Percentiles rank a stretch among this genome's conserved stretches.
These are phyloP conservation scores for Ophiostoma sp. DNA, from an alignment of 2,329 filamentous ascomycete genomes.

Conservation along the genomic window DNA sequence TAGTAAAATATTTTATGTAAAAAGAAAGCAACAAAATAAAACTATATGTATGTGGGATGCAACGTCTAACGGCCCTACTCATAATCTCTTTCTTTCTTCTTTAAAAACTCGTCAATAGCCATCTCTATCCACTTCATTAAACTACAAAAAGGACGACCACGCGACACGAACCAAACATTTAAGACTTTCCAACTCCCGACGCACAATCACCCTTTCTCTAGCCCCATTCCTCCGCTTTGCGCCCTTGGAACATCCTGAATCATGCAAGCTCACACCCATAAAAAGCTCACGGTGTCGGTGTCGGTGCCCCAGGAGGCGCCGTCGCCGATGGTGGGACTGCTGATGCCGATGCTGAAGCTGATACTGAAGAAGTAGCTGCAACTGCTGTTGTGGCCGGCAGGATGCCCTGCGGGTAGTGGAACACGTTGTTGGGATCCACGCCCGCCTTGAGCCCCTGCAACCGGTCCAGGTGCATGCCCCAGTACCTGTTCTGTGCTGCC, in stretches of 20 bases:
- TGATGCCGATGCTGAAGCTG: too few species aligned
- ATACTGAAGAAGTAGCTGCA: background rate
- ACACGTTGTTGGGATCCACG: conserved; percentile 43
- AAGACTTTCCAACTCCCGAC: background rate
- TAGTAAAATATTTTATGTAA: too few species aligned
- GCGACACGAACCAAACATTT: background rate
- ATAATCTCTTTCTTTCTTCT: too few species aligned
- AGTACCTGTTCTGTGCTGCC: conserved; percentile 41
- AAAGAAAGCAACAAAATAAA: background rate
- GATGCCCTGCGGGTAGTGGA: conserved; percentile 45
- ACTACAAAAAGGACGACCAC: background rate
- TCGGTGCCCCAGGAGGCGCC: background rate
- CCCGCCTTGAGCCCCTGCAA: conserved; percentile 40
- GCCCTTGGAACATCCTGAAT: background rate
- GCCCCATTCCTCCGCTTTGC: background rate
- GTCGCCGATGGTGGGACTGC: background rate
- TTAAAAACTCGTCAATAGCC: too few species aligned
- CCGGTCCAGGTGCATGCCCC: conserved; percentile 39
- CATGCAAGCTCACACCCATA: background rate
- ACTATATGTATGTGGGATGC: background rate
- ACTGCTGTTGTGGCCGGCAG: conserved; percentile 28
- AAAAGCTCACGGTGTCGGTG: too few species aligned
- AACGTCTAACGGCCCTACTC: background rate
- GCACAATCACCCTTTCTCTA: background rate
- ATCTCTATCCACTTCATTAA: background rate